These are phyloP conservation scores for Globisporangium echinulatum DNA, from an alignment of 352 stramenopile genomes.

Conservation along the genomic window DNA sequence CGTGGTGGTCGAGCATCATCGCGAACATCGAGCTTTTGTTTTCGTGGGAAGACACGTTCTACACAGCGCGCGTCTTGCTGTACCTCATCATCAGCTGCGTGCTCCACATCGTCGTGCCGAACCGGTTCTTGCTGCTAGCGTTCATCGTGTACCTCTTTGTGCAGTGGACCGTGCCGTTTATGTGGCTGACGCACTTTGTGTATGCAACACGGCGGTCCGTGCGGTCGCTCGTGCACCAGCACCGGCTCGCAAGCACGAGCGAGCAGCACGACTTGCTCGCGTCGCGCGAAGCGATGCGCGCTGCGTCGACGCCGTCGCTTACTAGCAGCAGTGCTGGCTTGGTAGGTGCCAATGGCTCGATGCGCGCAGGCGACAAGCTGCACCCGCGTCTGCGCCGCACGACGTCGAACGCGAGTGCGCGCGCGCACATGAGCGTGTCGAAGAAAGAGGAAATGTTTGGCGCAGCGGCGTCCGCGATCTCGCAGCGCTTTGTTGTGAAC, in stretches of 20 bases:
- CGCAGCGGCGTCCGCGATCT: constrained; percentile 70
- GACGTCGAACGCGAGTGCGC: constrained; percentile 49
- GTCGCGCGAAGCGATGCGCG: constrained; percentile 30
- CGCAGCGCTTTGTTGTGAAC: constrained; percentile 62
- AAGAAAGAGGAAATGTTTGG: constrained; percentile 86
- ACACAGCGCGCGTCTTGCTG: constrained; percentile 74
- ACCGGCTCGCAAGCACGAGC: constrained; percentile 57
- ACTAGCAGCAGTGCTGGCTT: neutral
- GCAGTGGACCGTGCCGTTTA: constrained; percentile 76
- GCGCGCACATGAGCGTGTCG: constrained; percentile 63
- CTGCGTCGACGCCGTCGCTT: constrained; percentile 6
- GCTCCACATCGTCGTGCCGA: constrained; percentile 78
- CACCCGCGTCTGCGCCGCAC: constrained; percentile 34
- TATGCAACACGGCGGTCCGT: constrained; percentile 62
- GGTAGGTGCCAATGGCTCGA: constrained; percentile 5
- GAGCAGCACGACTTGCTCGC: constrained; percentile 46
- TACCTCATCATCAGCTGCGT: constrained; percentile 82
- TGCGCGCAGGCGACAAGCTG: constrained; percentile 29
- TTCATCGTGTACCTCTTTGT: constrained; percentile 76
- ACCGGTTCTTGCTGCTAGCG: constrained; percentile 75
- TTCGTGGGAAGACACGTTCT: constrained; percentile 84
- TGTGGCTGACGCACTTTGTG: constrained; percentile 61
- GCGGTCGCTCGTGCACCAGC: constrained; percentile 66
- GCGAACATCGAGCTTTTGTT: constrained; percentile 85
- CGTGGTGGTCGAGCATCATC: constrained; percentile 81